Evolutionary conservation across 1,284 basidiomycete genomes (phyloP).

Genomic region (Ganoderma lingzhi): DNA sequence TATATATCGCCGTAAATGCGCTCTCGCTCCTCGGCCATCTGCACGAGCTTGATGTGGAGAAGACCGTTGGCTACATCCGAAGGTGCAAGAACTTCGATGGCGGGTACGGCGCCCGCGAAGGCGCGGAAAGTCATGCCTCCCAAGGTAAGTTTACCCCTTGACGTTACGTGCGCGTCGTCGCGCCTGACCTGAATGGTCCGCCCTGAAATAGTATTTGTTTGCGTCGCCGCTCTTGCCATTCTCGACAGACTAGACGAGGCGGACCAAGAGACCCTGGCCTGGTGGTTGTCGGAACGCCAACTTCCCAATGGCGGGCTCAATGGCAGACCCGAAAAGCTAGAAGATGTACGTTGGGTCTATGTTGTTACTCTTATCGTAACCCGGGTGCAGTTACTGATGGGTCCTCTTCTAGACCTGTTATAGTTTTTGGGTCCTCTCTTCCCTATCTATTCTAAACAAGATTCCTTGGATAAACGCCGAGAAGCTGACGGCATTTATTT

Average conservation of each 20-base stretch:
- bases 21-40: constrained; percentile 86
- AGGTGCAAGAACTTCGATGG: constrained; percentile 95
- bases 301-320: constrained; percentile 94
- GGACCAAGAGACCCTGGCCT: constrained; percentile 79
- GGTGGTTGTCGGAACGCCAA: constrained; percentile 96
- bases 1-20: constrained; percentile 86
- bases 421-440: constrained; percentile 95
- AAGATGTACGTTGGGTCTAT: constrained; percentile 73
- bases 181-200: not conserved
- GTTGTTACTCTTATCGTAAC: constrained; percentile 6
- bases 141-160: constrained; percentile 66
- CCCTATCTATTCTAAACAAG: constrained; percentile 86
- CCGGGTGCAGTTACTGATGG: not conserved
- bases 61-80: constrained; percentile 78
- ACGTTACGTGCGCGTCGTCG: not conserved
- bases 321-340: constrained; percentile 96
- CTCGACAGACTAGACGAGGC: constrained; percentile 83
- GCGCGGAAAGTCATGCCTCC: constrained; percentile 92
- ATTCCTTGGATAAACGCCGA: constrained; percentile 90
- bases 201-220: constrained; percentile 80
- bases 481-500: constrained; percentile 86
- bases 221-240: constrained; percentile 88
- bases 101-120: constrained; percentile 86
- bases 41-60: constrained; percentile 65
- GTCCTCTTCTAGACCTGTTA: constrained; percentile 83